These are phyloP conservation scores for Kwoniella dendrophila DNA, from an alignment of 768 basidiomycete species.

Conservation along the genomic window DNA sequence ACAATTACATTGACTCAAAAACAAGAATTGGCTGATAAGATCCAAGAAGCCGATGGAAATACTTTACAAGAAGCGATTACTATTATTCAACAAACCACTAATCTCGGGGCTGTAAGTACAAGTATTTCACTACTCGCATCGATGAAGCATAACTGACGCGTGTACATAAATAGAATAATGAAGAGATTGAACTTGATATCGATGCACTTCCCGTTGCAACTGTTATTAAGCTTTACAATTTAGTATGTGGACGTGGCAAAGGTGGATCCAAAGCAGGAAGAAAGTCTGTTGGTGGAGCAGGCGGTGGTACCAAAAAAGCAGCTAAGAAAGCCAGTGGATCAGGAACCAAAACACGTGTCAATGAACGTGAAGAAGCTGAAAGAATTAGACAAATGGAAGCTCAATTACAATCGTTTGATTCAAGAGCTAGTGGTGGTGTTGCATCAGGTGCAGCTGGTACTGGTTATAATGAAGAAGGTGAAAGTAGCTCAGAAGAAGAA, in stretches of 20 bases:
- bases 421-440: conserved; percentile 14
- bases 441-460: neutral
- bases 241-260: conserved; percentile 63
- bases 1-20: conserved; percentile 89
- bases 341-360: conserved; percentile 91
- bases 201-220: conserved; percentile 83
- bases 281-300: conserved; percentile 50
- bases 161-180: conserved; percentile 55
- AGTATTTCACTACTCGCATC: conserved; percentile 11
- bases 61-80: conserved; percentile 88
- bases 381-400: conserved; percentile 90
- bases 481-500: conserved; percentile 46
- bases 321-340: conserved; percentile 68
- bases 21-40: conserved; percentile 96
- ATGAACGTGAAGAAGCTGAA: conserved; percentile 92
- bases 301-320: conserved; percentile 35
- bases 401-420: conserved; percentile 76
- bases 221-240: conserved; percentile 91
- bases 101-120: conserved; percentile 83
- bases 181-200: conserved; percentile 98
- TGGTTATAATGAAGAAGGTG: conserved; percentile 32
- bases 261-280: conserved; percentile 49
- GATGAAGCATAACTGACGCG: conserved; percentile 7
- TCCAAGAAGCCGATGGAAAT: conserved; percentile 76
- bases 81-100: conserved; percentile 92